phyloP scores from a whole-genome alignment of 2,329 filamentous ascomycete genomes.

The Botrytis squamosa region DNA sequence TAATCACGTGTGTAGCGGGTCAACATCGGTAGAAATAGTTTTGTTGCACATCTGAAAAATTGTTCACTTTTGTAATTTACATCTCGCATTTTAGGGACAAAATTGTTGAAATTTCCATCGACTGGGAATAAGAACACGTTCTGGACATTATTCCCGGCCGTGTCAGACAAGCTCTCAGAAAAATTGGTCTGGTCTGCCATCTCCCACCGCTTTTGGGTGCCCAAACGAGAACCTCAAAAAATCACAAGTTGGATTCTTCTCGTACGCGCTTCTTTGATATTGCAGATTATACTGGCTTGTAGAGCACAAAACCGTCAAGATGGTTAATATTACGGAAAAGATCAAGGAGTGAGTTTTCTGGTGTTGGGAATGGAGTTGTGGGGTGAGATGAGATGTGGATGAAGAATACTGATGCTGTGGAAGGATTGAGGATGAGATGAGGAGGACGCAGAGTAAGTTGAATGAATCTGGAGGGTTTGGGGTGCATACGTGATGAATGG shows the following conservation, averaged over 20 bases:
- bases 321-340: slow-evolving; percentile 99
- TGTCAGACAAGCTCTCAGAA: not conserved
- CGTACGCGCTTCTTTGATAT: not conserved
- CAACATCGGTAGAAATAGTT: not conserved
- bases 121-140: not conserved
- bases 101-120: not conserved
- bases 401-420: slow-evolving; percentile 17
- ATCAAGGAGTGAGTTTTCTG: slow-evolving; percentile 85
- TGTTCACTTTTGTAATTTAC: not conserved
- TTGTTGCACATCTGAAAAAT: not conserved
- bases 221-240: slow-evolving; percentile 10
- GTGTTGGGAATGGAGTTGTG: not conserved
- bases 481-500: not conserved
- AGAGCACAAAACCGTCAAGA: slow-evolving; percentile 47
- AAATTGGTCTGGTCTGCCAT: not conserved
- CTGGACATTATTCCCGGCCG: not conserved
- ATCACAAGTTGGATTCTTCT: slow-evolving; percentile 7
- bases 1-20: not conserved
- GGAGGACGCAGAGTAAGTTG: slow-evolving; percentile 87
- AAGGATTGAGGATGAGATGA: slow-evolving; percentile 99
- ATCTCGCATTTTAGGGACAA: not conserved
- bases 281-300: not conserved
- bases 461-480: not conserved
- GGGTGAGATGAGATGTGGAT: slow-evolving; percentile 4
- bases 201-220: not conserved